phyloP scores from a whole-genome alignment of 83 land plant species.

The Thuja plicata region DNA sequence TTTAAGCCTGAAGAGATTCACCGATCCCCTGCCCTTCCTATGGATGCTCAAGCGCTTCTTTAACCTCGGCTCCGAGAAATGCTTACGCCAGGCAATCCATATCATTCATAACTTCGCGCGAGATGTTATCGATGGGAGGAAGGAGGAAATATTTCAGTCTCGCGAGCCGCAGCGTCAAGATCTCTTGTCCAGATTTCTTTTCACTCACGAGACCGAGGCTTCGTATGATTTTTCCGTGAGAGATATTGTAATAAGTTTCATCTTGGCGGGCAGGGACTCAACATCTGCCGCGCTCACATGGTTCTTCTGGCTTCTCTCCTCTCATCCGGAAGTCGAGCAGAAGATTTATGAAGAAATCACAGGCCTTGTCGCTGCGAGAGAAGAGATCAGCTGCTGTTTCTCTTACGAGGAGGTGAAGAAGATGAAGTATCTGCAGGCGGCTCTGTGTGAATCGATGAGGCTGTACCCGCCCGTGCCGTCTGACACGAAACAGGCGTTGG shows the following conservation, averaged over 20 bases:
- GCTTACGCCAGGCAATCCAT: constrained; percentile 27
- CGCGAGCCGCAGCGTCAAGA: constrained; percentile 14
- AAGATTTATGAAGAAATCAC: constrained; percentile 19
- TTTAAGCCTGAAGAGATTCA: constrained; percentile 37
- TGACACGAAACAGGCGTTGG: constrained; percentile 15
- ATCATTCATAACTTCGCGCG: constrained; percentile 25
- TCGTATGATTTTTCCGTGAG: constrained; percentile 30
- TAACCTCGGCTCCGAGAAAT: constrained; percentile 41
- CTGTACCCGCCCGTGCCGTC: constrained; percentile 33
- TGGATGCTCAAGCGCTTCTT: constrained; percentile 50
- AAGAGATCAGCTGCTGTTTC: not conserved
- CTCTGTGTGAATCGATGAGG: constrained; percentile 39
- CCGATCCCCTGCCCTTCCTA: constrained; percentile 17
- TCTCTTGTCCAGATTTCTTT: constrained; percentile 34
- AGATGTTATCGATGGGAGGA: constrained; percentile 32
- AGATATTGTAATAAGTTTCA: constrained; percentile 55
- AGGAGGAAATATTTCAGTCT: not conserved
- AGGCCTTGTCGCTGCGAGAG: not conserved
- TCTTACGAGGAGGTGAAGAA: constrained; percentile 20
- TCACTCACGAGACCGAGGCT: not conserved
- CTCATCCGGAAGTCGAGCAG: constrained; percentile 24
- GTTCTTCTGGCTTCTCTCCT: constrained; percentile 37
- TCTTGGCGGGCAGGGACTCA: constrained; percentile 56
- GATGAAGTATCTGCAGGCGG: constrained; percentile 50
- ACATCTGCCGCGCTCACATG: constrained; percentile 35